Evolutionary conservation across 371 early-diverging fungal species (phyloP), one percentile per base, ranked within the genome.

Genomic region (Dinochytrium kinnereticum): DNA sequence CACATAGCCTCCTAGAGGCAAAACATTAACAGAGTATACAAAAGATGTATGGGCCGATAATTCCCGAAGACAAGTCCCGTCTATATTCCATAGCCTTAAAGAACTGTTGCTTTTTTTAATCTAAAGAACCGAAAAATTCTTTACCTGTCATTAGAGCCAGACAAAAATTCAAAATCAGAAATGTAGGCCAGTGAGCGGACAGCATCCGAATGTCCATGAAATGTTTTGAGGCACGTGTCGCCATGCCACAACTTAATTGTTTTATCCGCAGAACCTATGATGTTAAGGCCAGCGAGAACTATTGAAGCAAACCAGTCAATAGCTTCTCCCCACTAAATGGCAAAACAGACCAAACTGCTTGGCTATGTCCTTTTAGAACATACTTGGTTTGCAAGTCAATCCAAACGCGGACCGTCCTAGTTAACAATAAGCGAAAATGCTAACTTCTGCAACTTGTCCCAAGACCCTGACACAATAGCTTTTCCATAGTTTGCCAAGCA

Each of bases 251-350:
- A 74, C 66, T 91, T 90, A 70, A 99, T 96, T 3, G 91, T 86
- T 78, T 93, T 94, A 79, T 99, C 99, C 15, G 99, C 99, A 7
- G 98, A 95, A 1, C 90, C 96, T 92, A 38, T 1, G n/a, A n/a
- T n/a, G n/a, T n/a, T n/a, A n/a, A n/a, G n/a, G n/a, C n/a, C n/a
- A n/a, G n/a, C n/a, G n/a, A n/a, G n/a, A n/a, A n/a, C n/a, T n/a
- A n/a, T n/a, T n/a, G n/a, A n/a, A n/a, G n/a, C n/a, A n/a, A n/a
- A n/a, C n/a, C n/a, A n/a, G n/a, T n/a, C n/a, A n/a, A n/a, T n/a
- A n/a, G n/a, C n/a, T n/a, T n/a, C n/a, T n/a, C 73, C 5, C 88
- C 88, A 59, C 92, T 90, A n/a, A 87, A 86, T 26, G 89, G 88
- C 28, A 96, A 72, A 26, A 96, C 95, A 19, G 91, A 91, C 98